Evolutionary conservation across 805 yeast genomes (phyloP), one percentile per base, ranked within the genome.

Genomic region (Limtongia smithiae): DNA sequence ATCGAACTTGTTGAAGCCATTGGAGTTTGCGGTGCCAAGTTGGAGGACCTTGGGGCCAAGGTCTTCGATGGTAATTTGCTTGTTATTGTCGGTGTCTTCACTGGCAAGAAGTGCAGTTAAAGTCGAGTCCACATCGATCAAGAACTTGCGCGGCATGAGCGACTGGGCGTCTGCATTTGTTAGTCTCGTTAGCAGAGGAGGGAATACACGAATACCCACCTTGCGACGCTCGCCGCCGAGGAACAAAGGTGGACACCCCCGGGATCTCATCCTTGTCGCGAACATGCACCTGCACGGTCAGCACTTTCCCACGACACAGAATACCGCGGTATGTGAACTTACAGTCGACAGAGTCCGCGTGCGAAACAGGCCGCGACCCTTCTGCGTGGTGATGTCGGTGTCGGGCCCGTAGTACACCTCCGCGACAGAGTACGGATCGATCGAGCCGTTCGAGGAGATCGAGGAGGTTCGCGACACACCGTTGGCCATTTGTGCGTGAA

Each of bases 81-180:
- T 81, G 64, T 90, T 83, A 45, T 75, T 73, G 67, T 90, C 95
- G 2, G 96, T 88, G 64, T 89, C 96, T 65, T 89, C 96, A 57
- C 77, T 79, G 27, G 73, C 76, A 49, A 89, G 70, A 37, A 90
- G 72, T 55, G 84, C 83, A 7, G 77, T 69, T 44, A 89, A 70
- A 1, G 96, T 86, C 28, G 75, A 67, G 60, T 86, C 84, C 22
- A 90, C 85, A 64, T 88, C 84, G 51, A 89, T 85, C 62, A 83
- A 80, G 62, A 85, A 86, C 62, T 76, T 71, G 56, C 75, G 73
- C 3, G 68, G 67, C 9, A 42, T 60, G 41, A 50, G 5, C 3
- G 58, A 46, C 11, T 41, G 38, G 11, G 48, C 51, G 22, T 49
- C 57, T 49, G 31, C 8, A 30, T 15, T 12, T 27, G 18, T 31